Conservation (phyloP, 176 grass and related monocot genomes). For the Carex scoparia region DNA sequence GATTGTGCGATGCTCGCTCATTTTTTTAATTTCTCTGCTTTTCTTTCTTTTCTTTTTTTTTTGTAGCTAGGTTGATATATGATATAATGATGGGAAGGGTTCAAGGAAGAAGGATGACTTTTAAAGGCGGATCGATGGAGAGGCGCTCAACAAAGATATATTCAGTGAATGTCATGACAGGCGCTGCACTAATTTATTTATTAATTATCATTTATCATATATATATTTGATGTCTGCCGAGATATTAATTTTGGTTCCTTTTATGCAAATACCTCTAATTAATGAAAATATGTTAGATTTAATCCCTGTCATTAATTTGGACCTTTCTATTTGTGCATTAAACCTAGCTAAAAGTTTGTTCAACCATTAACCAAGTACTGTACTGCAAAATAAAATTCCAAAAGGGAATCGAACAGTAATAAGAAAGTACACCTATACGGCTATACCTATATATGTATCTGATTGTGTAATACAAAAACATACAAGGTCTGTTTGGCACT, state of each 20-base stretch:
- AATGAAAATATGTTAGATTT: not conserved
- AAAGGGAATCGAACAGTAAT: not conserved
- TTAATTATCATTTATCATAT: not conserved
- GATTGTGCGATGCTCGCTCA: constrained; percentile 43
- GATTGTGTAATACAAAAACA: not conserved
- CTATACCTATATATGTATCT: not conserved
- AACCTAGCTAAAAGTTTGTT: not conserved
- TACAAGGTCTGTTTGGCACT: not conserved
- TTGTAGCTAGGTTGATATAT: constrained; percentile 4
- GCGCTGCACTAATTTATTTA: not conserved
- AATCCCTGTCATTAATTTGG: too few species aligned
- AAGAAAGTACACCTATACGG: not conserved
- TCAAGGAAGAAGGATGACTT: not conserved
- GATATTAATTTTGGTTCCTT: not conserved
- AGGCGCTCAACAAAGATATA: not conserved
- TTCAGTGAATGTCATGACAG: constrained; percentile 6
- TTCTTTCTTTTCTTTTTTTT: not conserved
- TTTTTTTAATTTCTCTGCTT: not conserved
- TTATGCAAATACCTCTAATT: not conserved
- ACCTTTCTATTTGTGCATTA: too few species aligned
- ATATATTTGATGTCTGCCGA: not conserved
- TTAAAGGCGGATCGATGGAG: not conserved
- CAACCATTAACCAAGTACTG: not conserved
- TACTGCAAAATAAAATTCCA: not conserved
- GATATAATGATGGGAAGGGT: not conserved